phyloP scores from a whole-genome alignment of 495 filamentous ascomycete genomes.

The Penicillium riverlandense region DNA sequence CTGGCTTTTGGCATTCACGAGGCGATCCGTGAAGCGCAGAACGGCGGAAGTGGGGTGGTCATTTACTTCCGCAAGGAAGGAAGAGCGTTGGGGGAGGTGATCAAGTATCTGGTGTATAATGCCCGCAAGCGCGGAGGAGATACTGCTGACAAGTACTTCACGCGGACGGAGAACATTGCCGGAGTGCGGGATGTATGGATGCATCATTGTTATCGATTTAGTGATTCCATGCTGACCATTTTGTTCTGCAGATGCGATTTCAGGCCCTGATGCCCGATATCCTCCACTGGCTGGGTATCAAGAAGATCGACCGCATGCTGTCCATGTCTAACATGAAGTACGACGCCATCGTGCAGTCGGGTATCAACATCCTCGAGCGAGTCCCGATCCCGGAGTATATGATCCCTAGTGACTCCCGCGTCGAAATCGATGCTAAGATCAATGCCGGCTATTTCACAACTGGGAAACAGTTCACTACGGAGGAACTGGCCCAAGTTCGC shows the following conservation, averaged over 20 bases:
- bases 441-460: constrained; percentile 95
- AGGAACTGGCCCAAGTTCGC: constrained; percentile 76
- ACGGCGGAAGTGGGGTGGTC: constrained; percentile 88
- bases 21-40: constrained; percentile 93
- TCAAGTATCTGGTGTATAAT: constrained; percentile 97
- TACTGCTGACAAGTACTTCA: constrained; percentile 94
- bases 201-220: not conserved
- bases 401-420: constrained; percentile 91
- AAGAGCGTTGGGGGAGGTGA: constrained; percentile 91
- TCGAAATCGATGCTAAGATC: constrained; percentile 99
- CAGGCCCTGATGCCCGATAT: constrained; percentile 99
- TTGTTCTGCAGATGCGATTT: constrained; percentile 69
- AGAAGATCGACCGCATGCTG: constrained; percentile 97
- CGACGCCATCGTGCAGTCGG: constrained; percentile 93
- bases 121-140: constrained; percentile 75
- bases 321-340: constrained; percentile 99
- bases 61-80: constrained; percentile 99
- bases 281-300: constrained; percentile 96
- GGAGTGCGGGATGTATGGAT: constrained; percentile 67
- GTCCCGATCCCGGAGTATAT: constrained; percentile 89
- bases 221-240: not conserved
- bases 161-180: constrained; percentile 92
- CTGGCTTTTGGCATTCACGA: constrained; percentile 95
- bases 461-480: constrained; percentile 79
- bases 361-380: constrained; percentile 88